A percentile compares a stretch with the other conserved stretches of the same genome.
phyloP scores from a whole-genome alignment of 2,329 filamentous ascomycete species.

The Aspergillus proliferans region DNA sequence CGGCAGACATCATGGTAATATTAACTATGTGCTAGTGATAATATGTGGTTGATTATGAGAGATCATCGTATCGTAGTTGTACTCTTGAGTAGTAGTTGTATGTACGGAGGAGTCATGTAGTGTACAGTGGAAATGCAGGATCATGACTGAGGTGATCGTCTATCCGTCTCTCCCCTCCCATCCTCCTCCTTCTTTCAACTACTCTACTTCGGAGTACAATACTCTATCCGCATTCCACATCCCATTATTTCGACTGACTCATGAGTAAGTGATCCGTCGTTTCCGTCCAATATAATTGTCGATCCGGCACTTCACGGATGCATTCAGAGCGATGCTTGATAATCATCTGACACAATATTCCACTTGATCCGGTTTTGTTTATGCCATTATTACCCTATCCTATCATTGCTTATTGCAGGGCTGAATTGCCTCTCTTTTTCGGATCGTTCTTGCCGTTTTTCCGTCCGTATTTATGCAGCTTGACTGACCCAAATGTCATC shows the following conservation, averaged over 20 bases:
- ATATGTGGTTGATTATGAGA: background rate
- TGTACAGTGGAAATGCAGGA: too few species aligned
- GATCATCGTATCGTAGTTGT: constrained; percentile 3
- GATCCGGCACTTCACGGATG: constrained; percentile 18
- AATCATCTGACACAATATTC: constrained; percentile 5
- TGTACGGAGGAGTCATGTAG: background rate
- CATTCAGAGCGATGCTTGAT: constrained; percentile 4
- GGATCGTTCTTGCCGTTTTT: constrained; percentile 6
- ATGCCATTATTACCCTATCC: background rate
- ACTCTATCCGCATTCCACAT: background rate
- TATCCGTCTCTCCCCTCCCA: background rate
- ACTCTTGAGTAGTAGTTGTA: constrained; percentile 1
- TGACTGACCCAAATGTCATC: too few species aligned
- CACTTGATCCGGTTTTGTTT: constrained; percentile 1
- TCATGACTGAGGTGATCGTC: background rate
- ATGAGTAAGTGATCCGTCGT: background rate
- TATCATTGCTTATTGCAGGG: too few species aligned
- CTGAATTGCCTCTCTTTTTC: background rate
- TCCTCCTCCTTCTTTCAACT: background rate
- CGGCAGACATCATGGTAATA: constrained; percentile 3
- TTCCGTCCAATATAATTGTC: background rate
- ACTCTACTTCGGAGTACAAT: background rate
- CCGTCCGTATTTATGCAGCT: too few species aligned
- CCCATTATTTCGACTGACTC: background rate
- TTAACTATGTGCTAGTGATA: too few species aligned